phyloP scores from a whole-genome alignment of 2,329 filamentous ascomycete species.

The Fusarium siculi region DNA sequence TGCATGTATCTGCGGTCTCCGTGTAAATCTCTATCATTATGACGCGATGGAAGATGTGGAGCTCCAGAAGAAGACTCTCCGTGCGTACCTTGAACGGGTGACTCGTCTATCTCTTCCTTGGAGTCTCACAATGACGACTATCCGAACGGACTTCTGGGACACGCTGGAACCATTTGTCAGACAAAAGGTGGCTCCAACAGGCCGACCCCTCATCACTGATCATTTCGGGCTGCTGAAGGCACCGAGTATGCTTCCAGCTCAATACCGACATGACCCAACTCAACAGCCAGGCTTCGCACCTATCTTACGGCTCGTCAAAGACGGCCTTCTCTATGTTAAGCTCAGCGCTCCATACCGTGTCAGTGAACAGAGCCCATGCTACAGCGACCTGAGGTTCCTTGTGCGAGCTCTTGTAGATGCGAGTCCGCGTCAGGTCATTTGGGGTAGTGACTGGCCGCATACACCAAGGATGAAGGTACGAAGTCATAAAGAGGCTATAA shows the following conservation, averaged over 20 bases:
- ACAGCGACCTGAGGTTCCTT: conserved; percentile 46
- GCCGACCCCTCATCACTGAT: conserved; percentile 47
- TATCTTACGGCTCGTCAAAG: conserved; percentile 42
- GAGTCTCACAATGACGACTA: conserved; percentile 31
- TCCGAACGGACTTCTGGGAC: conserved; percentile 24
- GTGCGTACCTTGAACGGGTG: conserved; percentile 42
- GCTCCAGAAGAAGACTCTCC: conserved; percentile 17
- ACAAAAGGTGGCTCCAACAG: neutral
- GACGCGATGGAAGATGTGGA: neutral
- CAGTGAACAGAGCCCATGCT: conserved; percentile 44
- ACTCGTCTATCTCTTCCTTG: conserved; percentile 14
- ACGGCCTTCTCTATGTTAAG: conserved; percentile 50
- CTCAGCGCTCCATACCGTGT: conserved; percentile 53
- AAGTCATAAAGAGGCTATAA: conserved; percentile 47
- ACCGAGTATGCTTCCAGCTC: conserved; percentile 45
- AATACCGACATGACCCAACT: conserved; percentile 37
- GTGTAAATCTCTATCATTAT: neutral
- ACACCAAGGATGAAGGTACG: conserved; percentile 52
- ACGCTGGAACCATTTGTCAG: conserved; percentile 6
- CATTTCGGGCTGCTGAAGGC: conserved; percentile 52
- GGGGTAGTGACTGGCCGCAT: conserved; percentile 55
- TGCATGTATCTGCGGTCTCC: neutral
- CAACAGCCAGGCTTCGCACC: conserved; percentile 40
- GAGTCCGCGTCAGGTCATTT: conserved; percentile 48
- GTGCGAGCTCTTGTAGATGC: conserved; percentile 47